Evolutionary conservation across 306 rosid genomes (phyloP).

Genomic region (Quercus parvula): DNA sequence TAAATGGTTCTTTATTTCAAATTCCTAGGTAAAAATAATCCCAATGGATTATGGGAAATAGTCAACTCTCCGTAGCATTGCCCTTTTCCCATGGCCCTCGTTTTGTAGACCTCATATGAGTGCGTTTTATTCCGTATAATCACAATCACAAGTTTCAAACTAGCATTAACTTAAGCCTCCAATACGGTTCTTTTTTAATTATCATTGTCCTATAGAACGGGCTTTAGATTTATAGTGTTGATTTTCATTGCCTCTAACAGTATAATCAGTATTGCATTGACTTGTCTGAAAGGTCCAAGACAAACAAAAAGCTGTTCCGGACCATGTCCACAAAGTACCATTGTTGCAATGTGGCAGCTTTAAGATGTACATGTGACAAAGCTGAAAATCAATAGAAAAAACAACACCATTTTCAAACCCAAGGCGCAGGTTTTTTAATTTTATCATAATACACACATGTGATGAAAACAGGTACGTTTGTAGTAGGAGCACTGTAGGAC

Average conservation of each 20-base stretch:
- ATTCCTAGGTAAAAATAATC: no score
- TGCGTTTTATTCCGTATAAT: no score
- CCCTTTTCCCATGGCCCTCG: no score
- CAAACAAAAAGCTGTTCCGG: conserved; percentile 25
- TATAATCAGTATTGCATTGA: conserved; percentile 19
- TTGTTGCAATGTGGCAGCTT: conserved; percentile 25
- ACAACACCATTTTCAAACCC: conserved; percentile 1
- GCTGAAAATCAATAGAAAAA: not conserved
- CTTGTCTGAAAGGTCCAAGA: conserved; percentile 34
- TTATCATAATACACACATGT: not conserved
- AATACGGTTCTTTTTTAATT: not conserved
- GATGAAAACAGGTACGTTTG: not conserved
- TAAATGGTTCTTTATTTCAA: no score
- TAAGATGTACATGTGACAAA: conserved; percentile 21
- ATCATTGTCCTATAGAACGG: not conserved
- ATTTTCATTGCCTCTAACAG: not conserved
- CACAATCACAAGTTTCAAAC: not conserved
- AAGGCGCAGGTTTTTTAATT: not conserved
- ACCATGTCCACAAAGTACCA: conserved; percentile 10
- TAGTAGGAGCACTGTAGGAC: conserved; percentile 13
- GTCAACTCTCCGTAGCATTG: no score
- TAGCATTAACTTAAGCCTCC: not conserved
- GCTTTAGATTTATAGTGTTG: not conserved
- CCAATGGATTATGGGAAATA: no score
- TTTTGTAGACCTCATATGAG: no score